Evolutionary conservation across 306 rosid species (phyloP).

Genomic region (Hippophae tibetana): DNA sequence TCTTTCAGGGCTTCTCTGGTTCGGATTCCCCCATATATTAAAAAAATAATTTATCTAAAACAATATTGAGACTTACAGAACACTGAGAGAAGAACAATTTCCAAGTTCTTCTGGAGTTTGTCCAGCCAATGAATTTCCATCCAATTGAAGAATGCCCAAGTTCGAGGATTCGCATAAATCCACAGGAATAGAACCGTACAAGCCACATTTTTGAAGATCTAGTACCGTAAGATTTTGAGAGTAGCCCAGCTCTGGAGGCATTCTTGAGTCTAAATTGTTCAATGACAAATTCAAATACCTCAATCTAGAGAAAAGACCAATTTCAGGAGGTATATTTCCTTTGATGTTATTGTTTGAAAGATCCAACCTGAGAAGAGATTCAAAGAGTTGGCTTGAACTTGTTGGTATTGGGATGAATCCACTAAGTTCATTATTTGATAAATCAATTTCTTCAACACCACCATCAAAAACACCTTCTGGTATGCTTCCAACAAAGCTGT

Average conservation of each 20-base stretch:
- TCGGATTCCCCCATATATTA: neutral
- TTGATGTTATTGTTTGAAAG: constrained; percentile 54
- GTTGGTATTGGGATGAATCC: constrained; percentile 69
- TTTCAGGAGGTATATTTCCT: constrained; percentile 63
- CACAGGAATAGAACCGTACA: constrained; percentile 56
- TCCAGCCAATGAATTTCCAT: constrained; percentile 65
- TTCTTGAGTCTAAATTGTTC: constrained; percentile 61
- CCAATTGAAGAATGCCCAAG: constrained; percentile 66
- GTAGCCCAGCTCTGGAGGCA: constrained; percentile 62
- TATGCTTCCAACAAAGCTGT: constrained; percentile 53
- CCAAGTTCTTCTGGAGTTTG: constrained; percentile 72
- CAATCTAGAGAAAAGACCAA: constrained; percentile 48
- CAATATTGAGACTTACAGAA: constrained; percentile 47
- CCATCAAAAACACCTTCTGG: constrained; percentile 70
- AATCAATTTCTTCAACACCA: constrained; percentile 61
- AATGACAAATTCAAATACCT: constrained; percentile 72
- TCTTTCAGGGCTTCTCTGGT: neutral
- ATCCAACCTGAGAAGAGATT: constrained; percentile 46
- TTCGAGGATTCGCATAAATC: constrained; percentile 73
- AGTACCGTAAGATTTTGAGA: constrained; percentile 51
- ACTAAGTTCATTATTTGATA: constrained; percentile 43
- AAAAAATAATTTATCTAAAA: constrained; percentile 4
- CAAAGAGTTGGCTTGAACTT: constrained; percentile 50
- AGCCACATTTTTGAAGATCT: constrained; percentile 52
- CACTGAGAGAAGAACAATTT: constrained; percentile 70